Conservation (phyloP, 768 basidiomycete genomes). For the Suillus cothurnatus region DNA sequence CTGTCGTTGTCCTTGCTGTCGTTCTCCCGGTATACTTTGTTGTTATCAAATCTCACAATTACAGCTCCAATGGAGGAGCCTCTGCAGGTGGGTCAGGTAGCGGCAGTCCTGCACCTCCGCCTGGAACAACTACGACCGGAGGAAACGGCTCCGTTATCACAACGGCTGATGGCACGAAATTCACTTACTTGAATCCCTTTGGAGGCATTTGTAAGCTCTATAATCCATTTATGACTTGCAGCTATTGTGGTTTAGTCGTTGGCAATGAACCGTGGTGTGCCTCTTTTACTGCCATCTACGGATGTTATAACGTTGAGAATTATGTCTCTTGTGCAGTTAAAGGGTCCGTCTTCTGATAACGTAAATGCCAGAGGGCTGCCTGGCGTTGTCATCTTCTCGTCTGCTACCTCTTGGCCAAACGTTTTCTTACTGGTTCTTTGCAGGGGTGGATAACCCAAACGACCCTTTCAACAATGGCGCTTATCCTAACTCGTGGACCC, state of each 20-base stretch:
- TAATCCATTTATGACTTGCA: slow-evolving; percentile 3
- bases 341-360: not conserved
- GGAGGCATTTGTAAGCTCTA: slow-evolving; percentile 66
- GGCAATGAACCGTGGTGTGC: not conserved
- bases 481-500: slow-evolving; percentile 77
- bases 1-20: slow-evolving; percentile 35
- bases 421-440: slow-evolving; percentile 8
- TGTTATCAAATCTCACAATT: slow-evolving; percentile 26
- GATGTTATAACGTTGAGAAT: not conserved
- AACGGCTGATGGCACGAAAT: slow-evolving; percentile 66
- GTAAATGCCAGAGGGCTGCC: not conserved
- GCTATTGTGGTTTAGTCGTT: not conserved
- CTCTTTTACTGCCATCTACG: not conserved
- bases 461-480: slow-evolving; percentile 79
- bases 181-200: slow-evolving; percentile 78
- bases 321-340: not conserved
- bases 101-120: slow-evolving; percentile 12
- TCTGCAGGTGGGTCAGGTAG: slow-evolving; percentile 10
- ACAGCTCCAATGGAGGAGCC: slow-evolving; percentile 5
- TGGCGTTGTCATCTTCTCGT: slow-evolving; percentile 5
- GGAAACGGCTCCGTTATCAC: slow-evolving; percentile 70
- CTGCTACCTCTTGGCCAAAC: not conserved
- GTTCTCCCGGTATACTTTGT: slow-evolving; percentile 44
- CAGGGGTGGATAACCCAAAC: slow-evolving; percentile 68
- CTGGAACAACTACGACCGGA: slow-evolving; percentile 41